These are phyloP conservation scores for Moelleriella libera DNA, from an alignment of 2,329 filamentous ascomycete species.

Conservation along the genomic window DNA sequence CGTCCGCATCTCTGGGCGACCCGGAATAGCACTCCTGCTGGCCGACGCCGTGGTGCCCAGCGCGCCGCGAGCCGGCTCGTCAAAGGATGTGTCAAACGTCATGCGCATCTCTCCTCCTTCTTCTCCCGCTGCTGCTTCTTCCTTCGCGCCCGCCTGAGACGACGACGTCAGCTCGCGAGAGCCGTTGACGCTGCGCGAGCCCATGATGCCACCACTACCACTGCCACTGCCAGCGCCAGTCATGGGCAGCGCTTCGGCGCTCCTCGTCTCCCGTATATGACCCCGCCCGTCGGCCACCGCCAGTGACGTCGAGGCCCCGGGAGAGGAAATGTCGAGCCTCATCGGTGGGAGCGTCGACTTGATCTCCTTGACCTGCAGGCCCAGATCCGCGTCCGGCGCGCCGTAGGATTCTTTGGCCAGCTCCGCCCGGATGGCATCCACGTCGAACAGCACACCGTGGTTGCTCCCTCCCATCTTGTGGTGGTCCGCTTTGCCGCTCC, in stretches of 20 bases:
- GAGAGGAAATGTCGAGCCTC: constrained; percentile 47
- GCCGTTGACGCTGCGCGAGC: background rate
- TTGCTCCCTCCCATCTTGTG: constrained; percentile 31
- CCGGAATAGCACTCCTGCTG: background rate
- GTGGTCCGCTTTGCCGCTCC: constrained; percentile 23
- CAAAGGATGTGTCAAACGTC: constrained; percentile 56
- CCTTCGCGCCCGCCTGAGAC: background rate
- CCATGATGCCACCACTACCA: constrained; percentile 2
- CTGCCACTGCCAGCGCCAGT: background rate
- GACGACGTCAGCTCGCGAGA: constrained; percentile 5
- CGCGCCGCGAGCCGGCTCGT: constrained; percentile 17
- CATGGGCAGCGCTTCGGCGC: constrained; percentile 22
- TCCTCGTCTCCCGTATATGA: constrained; percentile 29
- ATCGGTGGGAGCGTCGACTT: constrained; percentile 83
- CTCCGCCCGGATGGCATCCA: constrained; percentile 84
- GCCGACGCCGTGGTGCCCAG: background rate
- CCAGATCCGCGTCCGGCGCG: constrained; percentile 35
- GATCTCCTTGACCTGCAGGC: constrained; percentile 60
- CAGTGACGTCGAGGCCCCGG: constrained; percentile 11
- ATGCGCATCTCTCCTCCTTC: constrained; percentile 47
- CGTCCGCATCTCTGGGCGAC: constrained; percentile 17
- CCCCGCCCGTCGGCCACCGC: constrained; percentile 7
- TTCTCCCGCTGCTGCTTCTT: background rate
- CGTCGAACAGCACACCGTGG: constrained; percentile 70
- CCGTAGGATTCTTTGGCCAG: constrained; percentile 48